phyloP scores from a whole-genome alignment of 768 basidiomycete genomes.

The Russula compacta region DNA sequence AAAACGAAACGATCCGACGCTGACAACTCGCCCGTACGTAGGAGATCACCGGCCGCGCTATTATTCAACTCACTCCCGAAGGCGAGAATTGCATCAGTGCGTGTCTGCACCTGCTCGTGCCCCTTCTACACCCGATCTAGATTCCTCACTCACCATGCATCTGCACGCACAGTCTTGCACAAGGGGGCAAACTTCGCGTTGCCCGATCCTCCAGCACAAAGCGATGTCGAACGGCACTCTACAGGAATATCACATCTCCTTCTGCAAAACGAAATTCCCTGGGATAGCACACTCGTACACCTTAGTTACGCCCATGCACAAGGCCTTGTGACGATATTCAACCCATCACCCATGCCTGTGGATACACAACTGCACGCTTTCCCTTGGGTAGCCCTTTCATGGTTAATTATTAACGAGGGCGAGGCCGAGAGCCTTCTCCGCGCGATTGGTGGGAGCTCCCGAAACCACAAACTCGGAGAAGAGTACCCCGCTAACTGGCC shows the following conservation, averaged over 20 bases:
- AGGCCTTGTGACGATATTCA: slow-evolving; percentile 34
- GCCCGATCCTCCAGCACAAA: slow-evolving; percentile 26
- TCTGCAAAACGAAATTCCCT: slow-evolving; percentile 51
- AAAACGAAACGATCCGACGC: not conserved
- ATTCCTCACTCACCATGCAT: not conserved
- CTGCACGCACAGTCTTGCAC: slow-evolving; percentile 37
- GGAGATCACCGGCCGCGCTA: slow-evolving; percentile 48
- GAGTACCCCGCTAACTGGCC: slow-evolving; percentile 8
- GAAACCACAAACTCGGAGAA: not conserved
- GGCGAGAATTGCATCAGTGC: slow-evolving; percentile 59
- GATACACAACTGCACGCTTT: slow-evolving; percentile 33
- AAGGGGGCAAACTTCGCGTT: slow-evolving; percentile 48
- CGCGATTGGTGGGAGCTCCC: not conserved
- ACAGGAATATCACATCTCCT: slow-evolving; percentile 41
- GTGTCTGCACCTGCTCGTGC: slow-evolving; percentile 12
- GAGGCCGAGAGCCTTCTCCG: slow-evolving; percentile 32
- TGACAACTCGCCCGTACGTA: slow-evolving; percentile 16
- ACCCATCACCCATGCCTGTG: slow-evolving; percentile 49
- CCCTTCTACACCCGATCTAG: not conserved
- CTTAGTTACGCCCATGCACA: slow-evolving; percentile 20
- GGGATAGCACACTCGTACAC: slow-evolving; percentile 33
- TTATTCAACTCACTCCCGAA: slow-evolving; percentile 47
- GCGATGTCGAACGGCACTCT: slow-evolving; percentile 21
- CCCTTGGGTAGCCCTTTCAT: slow-evolving; percentile 43
- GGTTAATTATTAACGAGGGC: slow-evolving; percentile 48